Conservation (phyloP, 345 rosid genomes). For the Bruguiera gymnorhiza region DNA sequence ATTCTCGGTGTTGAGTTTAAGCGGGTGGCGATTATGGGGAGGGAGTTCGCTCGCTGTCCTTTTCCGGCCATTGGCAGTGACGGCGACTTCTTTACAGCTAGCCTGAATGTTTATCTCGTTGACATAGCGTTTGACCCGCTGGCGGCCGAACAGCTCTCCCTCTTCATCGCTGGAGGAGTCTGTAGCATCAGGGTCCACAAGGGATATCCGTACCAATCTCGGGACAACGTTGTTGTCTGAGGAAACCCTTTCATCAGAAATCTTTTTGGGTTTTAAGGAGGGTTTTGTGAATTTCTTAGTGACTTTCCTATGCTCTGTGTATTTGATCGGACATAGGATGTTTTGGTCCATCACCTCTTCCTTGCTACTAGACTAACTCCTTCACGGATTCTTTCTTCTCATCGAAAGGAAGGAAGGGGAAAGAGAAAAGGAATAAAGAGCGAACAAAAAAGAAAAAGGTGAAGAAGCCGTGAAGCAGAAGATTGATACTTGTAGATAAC, state of each 20-base stretch:
- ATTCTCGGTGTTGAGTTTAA: neutral
- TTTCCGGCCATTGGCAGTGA: slow-evolving; percentile 22
- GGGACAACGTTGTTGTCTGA: neutral
- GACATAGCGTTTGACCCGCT: slow-evolving; percentile 62
- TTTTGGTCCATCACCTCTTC: slow-evolving; percentile 34
- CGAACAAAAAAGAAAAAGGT: neutral
- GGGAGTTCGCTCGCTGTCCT: slow-evolving; percentile 10
- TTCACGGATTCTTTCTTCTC: slow-evolving; percentile 21
- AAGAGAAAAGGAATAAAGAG: neutral
- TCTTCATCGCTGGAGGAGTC: slow-evolving; percentile 94
- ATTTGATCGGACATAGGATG: slow-evolving; percentile 56
- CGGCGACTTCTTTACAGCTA: slow-evolving; percentile 15
- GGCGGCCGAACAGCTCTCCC: slow-evolving; percentile 36
- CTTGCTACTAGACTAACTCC: neutral
- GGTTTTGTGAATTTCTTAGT: slow-evolving; percentile 45
- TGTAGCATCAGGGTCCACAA: slow-evolving; percentile 77
- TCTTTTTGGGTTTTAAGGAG: slow-evolving; percentile 18
- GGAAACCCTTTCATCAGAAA: slow-evolving; percentile 12
- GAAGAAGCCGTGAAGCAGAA: slow-evolving; percentile 23
- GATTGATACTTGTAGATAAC: slow-evolving; percentile 8
- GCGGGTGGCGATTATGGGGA: neutral
- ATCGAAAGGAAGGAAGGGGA: slow-evolving; percentile 13
- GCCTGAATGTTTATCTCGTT: slow-evolving; percentile 69
- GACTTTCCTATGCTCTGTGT: slow-evolving; percentile 56
- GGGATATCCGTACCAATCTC: slow-evolving; percentile 49